Evolutionary conservation across 805 yeast genomes (phyloP).

Genomic region (Candida vartiovaarae): DNA sequence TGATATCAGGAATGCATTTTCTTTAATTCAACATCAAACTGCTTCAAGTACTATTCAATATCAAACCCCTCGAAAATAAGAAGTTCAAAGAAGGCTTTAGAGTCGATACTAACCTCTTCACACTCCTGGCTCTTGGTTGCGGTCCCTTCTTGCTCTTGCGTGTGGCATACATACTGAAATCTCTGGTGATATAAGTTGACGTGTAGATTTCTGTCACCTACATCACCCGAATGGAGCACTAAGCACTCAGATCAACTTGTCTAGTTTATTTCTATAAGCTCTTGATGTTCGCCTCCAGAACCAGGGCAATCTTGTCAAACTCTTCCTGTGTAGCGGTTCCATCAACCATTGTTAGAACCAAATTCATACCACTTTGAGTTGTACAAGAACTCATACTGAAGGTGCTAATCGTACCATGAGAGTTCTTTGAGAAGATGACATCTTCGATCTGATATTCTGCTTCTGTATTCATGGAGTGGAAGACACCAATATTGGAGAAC

Average conservation of each 20-base stretch:
- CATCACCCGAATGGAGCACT: no score
- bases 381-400: slow-evolving; percentile 9
- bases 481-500: slow-evolving; percentile 18
- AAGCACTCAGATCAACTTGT: background rate
- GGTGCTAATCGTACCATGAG: slow-evolving; percentile 9
- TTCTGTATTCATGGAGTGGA: background rate
- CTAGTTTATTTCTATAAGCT: background rate
- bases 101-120: no score
- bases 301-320: slow-evolving; percentile 7
- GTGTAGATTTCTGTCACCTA: no score
- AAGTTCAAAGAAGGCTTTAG: no score
- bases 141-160: no score
- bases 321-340: slow-evolving; percentile 1
- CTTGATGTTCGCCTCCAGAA: slow-evolving; percentile 5
- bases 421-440: slow-evolving; percentile 9
- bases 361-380: slow-evolving; percentile 11
- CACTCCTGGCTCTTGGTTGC: no score
- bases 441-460: slow-evolving; percentile 9
- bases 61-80: no score
- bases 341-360: slow-evolving; percentile 11
- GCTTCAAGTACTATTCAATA: no score
- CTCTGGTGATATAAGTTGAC: no score
- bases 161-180: no score
- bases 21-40: no score
- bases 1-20: no score